A percentile compares a stretch with the other conserved stretches of the same genome.
Evolutionary conservation across 2,329 filamentous ascomycete genomes (phyloP).

Genomic region (Penicillium thymicola): DNA sequence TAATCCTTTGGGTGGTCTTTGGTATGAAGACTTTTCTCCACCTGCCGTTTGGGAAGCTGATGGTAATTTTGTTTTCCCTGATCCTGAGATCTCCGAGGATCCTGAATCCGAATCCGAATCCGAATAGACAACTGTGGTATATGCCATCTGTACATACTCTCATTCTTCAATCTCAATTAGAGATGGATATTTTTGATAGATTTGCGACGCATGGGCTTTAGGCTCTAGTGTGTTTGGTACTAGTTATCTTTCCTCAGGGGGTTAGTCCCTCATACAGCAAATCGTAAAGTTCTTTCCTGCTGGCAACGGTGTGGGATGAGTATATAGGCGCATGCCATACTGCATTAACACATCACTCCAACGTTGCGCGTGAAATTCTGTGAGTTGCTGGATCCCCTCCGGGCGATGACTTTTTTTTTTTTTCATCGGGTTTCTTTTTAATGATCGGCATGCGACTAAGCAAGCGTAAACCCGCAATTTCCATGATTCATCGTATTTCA

Average conservation of each 20-base stretch:
- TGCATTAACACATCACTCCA: conserved; percentile 41
- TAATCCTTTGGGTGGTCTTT: conserved; percentile 35
- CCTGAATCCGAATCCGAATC: background rate
- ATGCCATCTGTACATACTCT: background rate
- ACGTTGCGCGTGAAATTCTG: conserved; percentile 29
- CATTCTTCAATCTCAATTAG: background rate
- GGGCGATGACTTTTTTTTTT: background rate
- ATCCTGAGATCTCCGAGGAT: conserved; percentile 1
- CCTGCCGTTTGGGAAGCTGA: conserved; percentile 4
- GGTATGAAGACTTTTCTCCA: conserved; percentile 42
- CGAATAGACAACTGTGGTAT: background rate
- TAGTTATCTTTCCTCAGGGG: background rate
- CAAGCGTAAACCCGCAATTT: background rate
- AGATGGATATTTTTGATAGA: background rate
- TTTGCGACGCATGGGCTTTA: background rate
- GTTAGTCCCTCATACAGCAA: background rate
- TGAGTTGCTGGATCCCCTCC: background rate
- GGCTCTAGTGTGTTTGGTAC: background rate
- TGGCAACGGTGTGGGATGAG: too few species aligned
- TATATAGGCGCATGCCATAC: background rate
- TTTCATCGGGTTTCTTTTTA: background rate
- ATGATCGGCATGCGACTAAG: background rate
- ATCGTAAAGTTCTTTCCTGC: conserved; percentile 17
- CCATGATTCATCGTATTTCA: background rate
- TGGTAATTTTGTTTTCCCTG: conserved; percentile 16